Evolutionary conservation across 306 rosid species (phyloP).

Genomic region (Hippophae rhamnoides): DNA sequence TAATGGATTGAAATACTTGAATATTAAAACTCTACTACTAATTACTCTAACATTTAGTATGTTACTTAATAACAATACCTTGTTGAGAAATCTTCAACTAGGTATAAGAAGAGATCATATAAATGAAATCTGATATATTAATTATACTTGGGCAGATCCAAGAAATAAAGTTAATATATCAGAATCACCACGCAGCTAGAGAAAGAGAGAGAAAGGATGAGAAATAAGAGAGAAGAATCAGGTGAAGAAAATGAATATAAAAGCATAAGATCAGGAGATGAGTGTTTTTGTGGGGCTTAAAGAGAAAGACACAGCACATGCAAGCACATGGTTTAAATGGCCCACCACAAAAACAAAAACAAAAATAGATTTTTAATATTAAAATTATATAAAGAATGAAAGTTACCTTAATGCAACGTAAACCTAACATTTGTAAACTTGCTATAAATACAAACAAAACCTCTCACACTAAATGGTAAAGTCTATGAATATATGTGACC

Average conservation of each 20-base stretch:
- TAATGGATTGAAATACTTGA: no score
- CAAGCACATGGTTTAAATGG: conserved; percentile 87
- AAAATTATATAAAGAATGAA: conserved; percentile 7
- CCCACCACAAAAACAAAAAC: conserved; percentile 33
- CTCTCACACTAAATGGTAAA: no score
- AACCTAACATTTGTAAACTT: no score
- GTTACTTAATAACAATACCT: neutral
- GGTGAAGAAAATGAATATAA: conserved; percentile 51
- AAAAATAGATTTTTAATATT: conserved; percentile 30
- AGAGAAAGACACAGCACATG: conserved; percentile 93
- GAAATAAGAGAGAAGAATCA: conserved; percentile 30
- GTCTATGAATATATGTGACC: no score
- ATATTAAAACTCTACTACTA: no score
- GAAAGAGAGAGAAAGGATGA: conserved; percentile 19
- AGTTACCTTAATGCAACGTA: neutral
- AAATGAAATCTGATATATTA: conserved; percentile 15
- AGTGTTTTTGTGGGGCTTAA: conserved; percentile 45
- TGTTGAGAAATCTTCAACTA: conserved; percentile 9
- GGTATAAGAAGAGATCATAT: conserved; percentile 14
- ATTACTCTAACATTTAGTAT: no score
- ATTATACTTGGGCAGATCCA: conserved; percentile 35
- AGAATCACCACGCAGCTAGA: conserved; percentile 8
- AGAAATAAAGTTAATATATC: conserved; percentile 15
- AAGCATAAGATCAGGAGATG: conserved; percentile 38
- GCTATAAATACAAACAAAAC: neutral